Evolutionary conservation across 2,329 filamentous ascomycete genomes (phyloP).

Genomic region (Paecilomyces dactylethromorphus): DNA sequence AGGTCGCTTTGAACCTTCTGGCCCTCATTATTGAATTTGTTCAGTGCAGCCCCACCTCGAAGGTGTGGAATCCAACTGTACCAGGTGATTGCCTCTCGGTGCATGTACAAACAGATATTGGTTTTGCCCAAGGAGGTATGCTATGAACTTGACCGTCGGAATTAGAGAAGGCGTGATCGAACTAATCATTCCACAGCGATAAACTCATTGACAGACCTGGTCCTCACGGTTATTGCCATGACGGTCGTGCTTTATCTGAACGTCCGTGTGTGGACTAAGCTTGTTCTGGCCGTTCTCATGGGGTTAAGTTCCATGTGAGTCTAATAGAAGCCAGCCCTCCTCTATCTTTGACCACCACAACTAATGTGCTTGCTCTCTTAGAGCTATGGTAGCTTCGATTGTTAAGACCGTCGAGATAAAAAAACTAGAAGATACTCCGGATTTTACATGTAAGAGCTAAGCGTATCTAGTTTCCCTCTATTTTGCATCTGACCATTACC

Average conservation of each 20-base stretch:
- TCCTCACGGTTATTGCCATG: slow-evolving; percentile 5
- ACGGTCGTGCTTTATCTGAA: slow-evolving; percentile 2
- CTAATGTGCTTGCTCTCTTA: slow-evolving; percentile 1
- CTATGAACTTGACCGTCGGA: not conserved
- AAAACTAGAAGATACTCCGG: not conserved
- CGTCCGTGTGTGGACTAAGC: slow-evolving; percentile 1
- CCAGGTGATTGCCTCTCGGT: slow-evolving; percentile 9
- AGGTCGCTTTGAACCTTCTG: slow-evolving; percentile 8
- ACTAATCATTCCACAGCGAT: slow-evolving; percentile 2
- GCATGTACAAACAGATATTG: slow-evolving; percentile 4
- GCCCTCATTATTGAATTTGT: slow-evolving; percentile 8
- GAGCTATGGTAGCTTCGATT: slow-evolving; percentile 4
- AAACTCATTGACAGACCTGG: slow-evolving; percentile 6
- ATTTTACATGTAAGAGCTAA: slow-evolving; percentile 5
- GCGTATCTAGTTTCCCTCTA: not conserved
- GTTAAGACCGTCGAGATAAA: slow-evolving; percentile 2
- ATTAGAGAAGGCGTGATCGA: not conserved
- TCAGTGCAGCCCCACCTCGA: slow-evolving; percentile 7
- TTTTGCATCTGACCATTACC: not conserved
- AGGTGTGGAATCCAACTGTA: slow-evolving; percentile 8
- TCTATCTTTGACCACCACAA: not conserved
- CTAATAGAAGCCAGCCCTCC: not conserved
- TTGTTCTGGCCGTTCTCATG: slow-evolving; percentile 2
- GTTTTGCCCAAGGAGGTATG: slow-evolving; percentile 8
- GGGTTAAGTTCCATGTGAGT: slow-evolving; percentile 6